These are phyloP conservation scores for Dioszegia crocea DNA, from an alignment of 768 basidiomycete genomes.

Conservation along the genomic window DNA sequence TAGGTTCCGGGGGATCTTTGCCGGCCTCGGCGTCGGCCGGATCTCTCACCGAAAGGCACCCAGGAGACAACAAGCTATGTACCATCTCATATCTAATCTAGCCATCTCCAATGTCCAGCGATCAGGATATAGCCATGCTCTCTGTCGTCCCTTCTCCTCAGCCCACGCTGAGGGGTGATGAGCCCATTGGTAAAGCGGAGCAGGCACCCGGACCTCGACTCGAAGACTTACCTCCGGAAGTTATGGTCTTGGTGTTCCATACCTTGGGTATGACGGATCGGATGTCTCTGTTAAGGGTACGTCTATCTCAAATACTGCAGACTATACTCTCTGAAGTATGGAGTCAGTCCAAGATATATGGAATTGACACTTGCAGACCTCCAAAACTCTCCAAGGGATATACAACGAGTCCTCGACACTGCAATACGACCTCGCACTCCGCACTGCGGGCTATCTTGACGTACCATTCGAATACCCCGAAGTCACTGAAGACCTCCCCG, in stretches of 20 bases:
- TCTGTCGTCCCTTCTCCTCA: too few relatives aligned
- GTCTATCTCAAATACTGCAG: conserved; percentile 8
- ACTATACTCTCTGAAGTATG: background rate
- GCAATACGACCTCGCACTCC: conserved; percentile 32
- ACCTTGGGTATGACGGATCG: conserved; percentile 17
- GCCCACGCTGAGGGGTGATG: too few relatives aligned
- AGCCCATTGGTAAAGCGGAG: too few relatives aligned
- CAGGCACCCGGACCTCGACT: background rate
- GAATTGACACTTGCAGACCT: background rate
- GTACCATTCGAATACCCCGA: conserved; percentile 16
- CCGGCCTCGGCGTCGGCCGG: too few relatives aligned
- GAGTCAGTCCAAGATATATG: background rate
- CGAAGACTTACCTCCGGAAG: conserved; percentile 25
- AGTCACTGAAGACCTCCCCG: background rate
- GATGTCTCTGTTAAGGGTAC: conserved; percentile 21
- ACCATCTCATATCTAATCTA: too few relatives aligned
- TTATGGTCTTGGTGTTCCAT: conserved; percentile 32
- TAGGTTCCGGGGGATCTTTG: too few relatives aligned
- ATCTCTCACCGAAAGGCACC: too few relatives aligned
- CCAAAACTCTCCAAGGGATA: conserved; percentile 11
- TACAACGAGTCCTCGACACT: conserved; percentile 21
- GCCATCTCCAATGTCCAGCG: too few relatives aligned
- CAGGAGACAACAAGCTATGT: too few relatives aligned
- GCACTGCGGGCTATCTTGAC: conserved; percentile 29
- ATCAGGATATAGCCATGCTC: too few relatives aligned